A percentile compares a stretch with the other conserved stretches of the same genome.
These are phyloP conservation scores for Phytophthora brassicae DNA, from an alignment of 352 stramenopile genomes.

Conservation along the genomic window DNA sequence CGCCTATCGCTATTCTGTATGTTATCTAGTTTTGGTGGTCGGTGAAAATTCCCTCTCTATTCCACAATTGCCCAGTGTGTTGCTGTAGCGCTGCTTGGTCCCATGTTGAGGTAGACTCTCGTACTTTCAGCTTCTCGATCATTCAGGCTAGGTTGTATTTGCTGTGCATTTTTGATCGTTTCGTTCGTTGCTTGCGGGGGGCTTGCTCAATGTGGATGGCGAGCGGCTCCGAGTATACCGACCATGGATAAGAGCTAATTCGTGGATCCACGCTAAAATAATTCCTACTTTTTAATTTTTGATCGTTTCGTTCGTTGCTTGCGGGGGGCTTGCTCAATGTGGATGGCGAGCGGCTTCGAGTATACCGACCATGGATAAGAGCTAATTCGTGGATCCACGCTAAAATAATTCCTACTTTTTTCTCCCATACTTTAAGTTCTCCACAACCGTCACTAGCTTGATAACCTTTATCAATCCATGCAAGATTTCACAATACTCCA, in stretches of 20 bases:
- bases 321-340: background rate
- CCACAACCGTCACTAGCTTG: background rate
- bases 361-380: background rate
- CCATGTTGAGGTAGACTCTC: background rate
- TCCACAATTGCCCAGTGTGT: background rate
- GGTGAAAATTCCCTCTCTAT: background rate
- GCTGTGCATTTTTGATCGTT: background rate
- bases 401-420: background rate
- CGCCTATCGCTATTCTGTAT: background rate
- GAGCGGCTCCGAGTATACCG: no score
- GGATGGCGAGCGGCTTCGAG: background rate
- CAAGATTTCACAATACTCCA: background rate
- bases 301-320: background rate
- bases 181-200: no score
- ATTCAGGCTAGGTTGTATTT: background rate
- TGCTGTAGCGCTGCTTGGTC: background rate
- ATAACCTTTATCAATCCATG: background rate
- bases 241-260: no score
- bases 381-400: background rate
- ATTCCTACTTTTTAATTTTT: background rate
- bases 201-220: no score
- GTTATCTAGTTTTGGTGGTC: background rate
- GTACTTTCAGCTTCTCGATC: background rate
- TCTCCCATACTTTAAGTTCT: background rate
- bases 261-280: background rate